Evolutionary conservation across 2,329 filamentous ascomycete species (phyloP).

Genomic region (Aspergillus arachidicola): DNA sequence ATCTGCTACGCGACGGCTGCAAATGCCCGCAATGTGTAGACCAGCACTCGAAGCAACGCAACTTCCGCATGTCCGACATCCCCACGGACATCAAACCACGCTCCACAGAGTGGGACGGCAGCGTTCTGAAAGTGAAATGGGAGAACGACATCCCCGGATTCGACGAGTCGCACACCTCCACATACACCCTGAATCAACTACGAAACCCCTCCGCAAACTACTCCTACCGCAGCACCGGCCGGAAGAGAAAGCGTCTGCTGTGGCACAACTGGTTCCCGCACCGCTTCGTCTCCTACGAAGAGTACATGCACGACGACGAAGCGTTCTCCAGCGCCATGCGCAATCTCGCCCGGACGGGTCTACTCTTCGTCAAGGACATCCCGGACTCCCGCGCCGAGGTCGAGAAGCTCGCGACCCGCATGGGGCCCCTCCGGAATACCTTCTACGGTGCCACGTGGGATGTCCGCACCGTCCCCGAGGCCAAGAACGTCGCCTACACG

Average conservation of each 20-base stretch:
- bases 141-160: conserved; percentile 55
- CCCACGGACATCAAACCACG: conserved; percentile 50
- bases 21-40: conserved; percentile 58
- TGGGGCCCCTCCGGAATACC: conserved; percentile 79
- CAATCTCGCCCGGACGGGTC: conserved; percentile 66
- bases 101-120: conserved; percentile 37
- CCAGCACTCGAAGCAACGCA: conserved; percentile 62
- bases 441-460: conserved; percentile 94
- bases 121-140: conserved; percentile 64
- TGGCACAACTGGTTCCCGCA: conserved; percentile 44
- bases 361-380: conserved; percentile 76
- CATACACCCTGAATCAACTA: conserved; percentile 26
- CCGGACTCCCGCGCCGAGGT: conserved; percentile 70
- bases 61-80: conserved; percentile 67
- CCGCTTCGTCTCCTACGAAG: conserved; percentile 65
- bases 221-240: conserved; percentile 21
- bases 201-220: conserved; percentile 12
- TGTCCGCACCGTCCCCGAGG: conserved; percentile 76
- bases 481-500: conserved; percentile 93
- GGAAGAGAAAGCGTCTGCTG: conserved; percentile 30
- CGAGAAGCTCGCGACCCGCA: conserved; percentile 66
- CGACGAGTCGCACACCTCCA: conserved; percentile 44
- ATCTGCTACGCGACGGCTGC: conserved; percentile 58
- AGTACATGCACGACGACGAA: conserved; percentile 66
- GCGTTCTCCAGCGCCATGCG: conserved; percentile 64